A percentile compares a stretch with the other conserved stretches of the same genome.
Evolutionary conservation across 139 green algal genomes (phyloP).

Genomic region (Nannochloris sp.): DNA sequence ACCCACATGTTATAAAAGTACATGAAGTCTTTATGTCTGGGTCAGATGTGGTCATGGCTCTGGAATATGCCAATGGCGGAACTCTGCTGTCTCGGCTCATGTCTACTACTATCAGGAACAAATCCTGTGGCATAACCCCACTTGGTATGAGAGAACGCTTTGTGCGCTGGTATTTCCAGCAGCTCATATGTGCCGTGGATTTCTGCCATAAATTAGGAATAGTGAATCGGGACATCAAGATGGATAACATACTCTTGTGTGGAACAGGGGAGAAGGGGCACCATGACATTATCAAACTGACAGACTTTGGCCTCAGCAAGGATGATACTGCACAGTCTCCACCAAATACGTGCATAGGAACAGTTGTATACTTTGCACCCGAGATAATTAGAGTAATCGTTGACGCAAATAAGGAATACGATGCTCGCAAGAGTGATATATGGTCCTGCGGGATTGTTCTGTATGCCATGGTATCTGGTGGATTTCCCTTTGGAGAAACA

Average conservation of each 20-base stretch:
- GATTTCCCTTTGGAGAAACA: constrained; percentile 89
- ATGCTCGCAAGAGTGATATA: constrained; percentile 84
- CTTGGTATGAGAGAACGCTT: constrained; percentile 70
- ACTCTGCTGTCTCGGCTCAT: constrained; percentile 52
- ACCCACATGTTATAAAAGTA: constrained; percentile 89
- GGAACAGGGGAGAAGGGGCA: constrained; percentile 10
- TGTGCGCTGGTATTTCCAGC: constrained; percentile 94
- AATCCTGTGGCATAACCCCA: constrained; percentile 61
- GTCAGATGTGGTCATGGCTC: constrained; percentile 61
- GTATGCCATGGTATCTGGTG: constrained; percentile 84
- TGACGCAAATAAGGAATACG: constrained; percentile 66
- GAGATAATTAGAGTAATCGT: constrained; percentile 69
- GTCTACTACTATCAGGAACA: constrained; percentile 47
- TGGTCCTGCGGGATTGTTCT: constrained; percentile 96
- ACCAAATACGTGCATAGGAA: constrained; percentile 76
- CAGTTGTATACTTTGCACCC: constrained; percentile 92
- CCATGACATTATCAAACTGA: constrained; percentile 46
- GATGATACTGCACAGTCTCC: constrained; percentile 67
- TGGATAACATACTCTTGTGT: constrained; percentile 95
- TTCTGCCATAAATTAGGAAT: constrained; percentile 84
- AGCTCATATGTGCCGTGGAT: constrained; percentile 88
- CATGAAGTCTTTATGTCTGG: constrained; percentile 63
- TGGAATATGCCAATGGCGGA: constrained; percentile 68
- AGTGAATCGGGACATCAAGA: constrained; percentile 86
- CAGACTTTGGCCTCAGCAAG: constrained; percentile 54